These are phyloP conservation scores for Bipolaris victoriae DNA, from an alignment of 2,329 filamentous ascomycete species.

Conservation along the genomic window DNA sequence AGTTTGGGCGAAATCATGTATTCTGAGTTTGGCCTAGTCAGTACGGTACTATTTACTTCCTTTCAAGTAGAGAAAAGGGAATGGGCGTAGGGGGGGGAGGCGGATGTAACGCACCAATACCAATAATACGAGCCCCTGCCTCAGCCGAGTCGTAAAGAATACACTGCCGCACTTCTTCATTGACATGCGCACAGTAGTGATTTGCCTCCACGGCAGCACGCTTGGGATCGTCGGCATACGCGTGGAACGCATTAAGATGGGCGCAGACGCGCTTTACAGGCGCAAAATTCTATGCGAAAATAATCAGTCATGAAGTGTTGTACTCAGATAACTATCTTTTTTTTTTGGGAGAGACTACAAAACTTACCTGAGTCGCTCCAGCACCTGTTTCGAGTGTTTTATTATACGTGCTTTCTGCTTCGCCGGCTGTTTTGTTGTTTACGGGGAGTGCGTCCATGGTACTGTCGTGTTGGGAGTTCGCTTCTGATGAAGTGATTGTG, in stretches of 20 bases:
- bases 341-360: background rate
- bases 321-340: background rate
- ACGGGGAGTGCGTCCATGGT: constrained; percentile 47
- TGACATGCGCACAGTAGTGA: constrained; percentile 83
- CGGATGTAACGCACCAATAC: constrained; percentile 56
- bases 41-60: background rate
- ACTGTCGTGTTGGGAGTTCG: background rate
- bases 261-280: constrained; percentile 76
- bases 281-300: constrained; percentile 63
- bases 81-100: background rate
- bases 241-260: constrained; percentile 86
- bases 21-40: constrained; percentile 54
- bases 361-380: constrained; percentile 60
- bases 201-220: constrained; percentile 74
- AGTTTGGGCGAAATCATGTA: constrained; percentile 81
- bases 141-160: constrained; percentile 78
- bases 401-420: constrained; percentile 61
- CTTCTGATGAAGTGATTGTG: no score
- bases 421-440: constrained; percentile 55
- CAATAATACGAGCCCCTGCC: constrained; percentile 74
- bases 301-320: background rate
- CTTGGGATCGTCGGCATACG: constrained; percentile 74
- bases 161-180: constrained; percentile 80
- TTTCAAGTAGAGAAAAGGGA: background rate
- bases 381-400: constrained; percentile 67